Conservation (phyloP, 2,329 filamentous ascomycete genomes). For the Xylaria sp. region DNA sequence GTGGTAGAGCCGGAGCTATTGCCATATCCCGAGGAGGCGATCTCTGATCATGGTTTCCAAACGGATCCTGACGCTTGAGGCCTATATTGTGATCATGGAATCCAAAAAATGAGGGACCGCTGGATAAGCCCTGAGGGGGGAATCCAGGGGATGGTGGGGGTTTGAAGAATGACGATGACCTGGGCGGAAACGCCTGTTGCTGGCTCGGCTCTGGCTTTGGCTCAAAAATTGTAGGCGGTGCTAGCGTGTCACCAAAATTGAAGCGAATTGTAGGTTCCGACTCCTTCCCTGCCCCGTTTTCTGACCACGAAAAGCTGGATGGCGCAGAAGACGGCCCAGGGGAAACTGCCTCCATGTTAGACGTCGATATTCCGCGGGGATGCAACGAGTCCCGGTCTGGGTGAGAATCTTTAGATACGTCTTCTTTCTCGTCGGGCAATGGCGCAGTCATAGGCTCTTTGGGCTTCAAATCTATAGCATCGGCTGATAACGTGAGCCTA, state of each 20-base stretch:
- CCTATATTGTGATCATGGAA: conserved; percentile 53
- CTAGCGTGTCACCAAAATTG: conserved; percentile 50
- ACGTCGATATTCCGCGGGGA: conserved; percentile 64
- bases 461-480: conserved; percentile 62
- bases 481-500: conserved; percentile 67
- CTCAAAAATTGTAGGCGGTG: conserved; percentile 53
- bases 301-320: conserved; percentile 68
- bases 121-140: conserved; percentile 53
- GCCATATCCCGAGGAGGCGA: conserved; percentile 50
- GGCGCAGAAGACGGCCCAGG: conserved; percentile 75
- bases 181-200: conserved; percentile 40
- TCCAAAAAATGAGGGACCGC: conserved; percentile 53
- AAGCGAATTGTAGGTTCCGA: conserved; percentile 55
- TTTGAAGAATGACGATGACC: conserved; percentile 47
- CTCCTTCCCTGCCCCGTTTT: conserved; percentile 58
- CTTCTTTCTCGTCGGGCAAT: conserved; percentile 64
- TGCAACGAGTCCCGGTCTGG: conserved; percentile 58
- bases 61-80: conserved; percentile 43
- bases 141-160: conserved; percentile 55
- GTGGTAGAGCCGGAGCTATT: conserved; percentile 51
- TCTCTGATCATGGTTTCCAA: conserved; percentile 36
- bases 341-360: conserved; percentile 61
- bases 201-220: conserved; percentile 36
- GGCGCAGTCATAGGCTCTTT: conserved; percentile 71
- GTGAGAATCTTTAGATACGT: conserved; percentile 54